Evolutionary conservation across 257 asterid species (phyloP), one percentile per base, ranked within the genome.

Genomic region (Fraxinus quadrangulata): DNA sequence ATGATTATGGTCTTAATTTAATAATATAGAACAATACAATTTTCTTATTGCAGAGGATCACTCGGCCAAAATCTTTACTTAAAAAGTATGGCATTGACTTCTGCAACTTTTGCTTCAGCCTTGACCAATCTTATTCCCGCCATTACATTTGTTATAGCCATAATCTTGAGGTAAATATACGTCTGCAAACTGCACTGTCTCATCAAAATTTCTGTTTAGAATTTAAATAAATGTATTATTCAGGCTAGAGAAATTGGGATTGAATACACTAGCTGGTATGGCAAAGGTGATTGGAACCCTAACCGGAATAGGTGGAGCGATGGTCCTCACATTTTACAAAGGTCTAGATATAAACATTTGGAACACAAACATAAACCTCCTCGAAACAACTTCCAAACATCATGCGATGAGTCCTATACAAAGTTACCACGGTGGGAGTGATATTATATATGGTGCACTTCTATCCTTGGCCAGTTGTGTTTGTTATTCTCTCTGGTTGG

Each of bases 121-220:
- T 86, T 90, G 86, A 79, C 82, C 39, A 92, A 90, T 80, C 96
- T 92, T 30, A 76, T 87, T 24, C 97, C 97, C 2, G 96, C 92
- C 26, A 68, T 92, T 1, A 92, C 97, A 24, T 90, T 90, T 70
- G 0, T 88, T 9, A 78, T 89, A 0, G 94, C 97, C 65, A 26
- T 87, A 68, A 77, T 81, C 75, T 76, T 83, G 21, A 80, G 94
- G 97, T 89, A 74, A 4, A 31, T 37, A 71, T 9, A 24, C 68
- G 9, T 61, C 3, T 24, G 6, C 3, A n/a, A n/a, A 21, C 12
- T 24, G 16, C 28, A 42, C 6, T 5, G 12, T 19, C 14, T 42
- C 0, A 6, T 72, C 63, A 4, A 16, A 24, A 72, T 72, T 28
- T 7, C 5, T 74, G 9, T 23, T 59, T 5, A 73, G 14, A 45